A percentile compares a stretch with the other conserved stretches of the same genome.
These are phyloP conservation scores for Blepharisma japonicum DNA, from an alignment of 73 alveolate genomes.

Conservation along the genomic window DNA sequence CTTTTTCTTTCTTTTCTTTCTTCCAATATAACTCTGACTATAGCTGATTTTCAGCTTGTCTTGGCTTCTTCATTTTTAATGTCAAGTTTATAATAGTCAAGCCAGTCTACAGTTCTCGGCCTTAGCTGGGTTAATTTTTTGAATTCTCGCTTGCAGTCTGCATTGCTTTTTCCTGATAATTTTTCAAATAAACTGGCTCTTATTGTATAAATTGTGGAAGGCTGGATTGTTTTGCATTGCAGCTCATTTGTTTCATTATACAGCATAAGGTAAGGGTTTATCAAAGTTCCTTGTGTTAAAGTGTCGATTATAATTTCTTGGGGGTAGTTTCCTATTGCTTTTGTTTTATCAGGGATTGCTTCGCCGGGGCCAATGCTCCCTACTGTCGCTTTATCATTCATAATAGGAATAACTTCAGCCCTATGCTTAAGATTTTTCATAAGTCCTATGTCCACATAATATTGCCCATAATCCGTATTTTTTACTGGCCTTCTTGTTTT, in stretches of 20 bases:
- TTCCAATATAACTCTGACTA: conserved; percentile 3
- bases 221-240: conserved; percentile 8
- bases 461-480: neutral
- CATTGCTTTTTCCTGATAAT: neutral
- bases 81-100: neutral
- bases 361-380: neutral
- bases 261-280: neutral
- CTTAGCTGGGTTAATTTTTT: neutral
- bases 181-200: neutral
- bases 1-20: neutral
- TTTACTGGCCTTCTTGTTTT: neutral
- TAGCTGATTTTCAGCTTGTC: neutral
- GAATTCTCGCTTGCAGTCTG: neutral
- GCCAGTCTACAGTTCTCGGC: neutral
- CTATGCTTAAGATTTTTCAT: neutral
- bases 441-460: neutral
- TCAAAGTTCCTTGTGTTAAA: neutral
- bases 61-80: neutral
- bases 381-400: neutral
- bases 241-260: neutral
- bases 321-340: conserved; percentile 14
- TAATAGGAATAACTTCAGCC: neutral
- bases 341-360: neutral
- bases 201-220: neutral
- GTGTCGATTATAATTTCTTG: conserved; percentile 12